These are phyloP conservation scores for Amaranthus hypochondriacus DNA, from an alignment of 148 eudicot genomes.

Conservation along the genomic window DNA sequence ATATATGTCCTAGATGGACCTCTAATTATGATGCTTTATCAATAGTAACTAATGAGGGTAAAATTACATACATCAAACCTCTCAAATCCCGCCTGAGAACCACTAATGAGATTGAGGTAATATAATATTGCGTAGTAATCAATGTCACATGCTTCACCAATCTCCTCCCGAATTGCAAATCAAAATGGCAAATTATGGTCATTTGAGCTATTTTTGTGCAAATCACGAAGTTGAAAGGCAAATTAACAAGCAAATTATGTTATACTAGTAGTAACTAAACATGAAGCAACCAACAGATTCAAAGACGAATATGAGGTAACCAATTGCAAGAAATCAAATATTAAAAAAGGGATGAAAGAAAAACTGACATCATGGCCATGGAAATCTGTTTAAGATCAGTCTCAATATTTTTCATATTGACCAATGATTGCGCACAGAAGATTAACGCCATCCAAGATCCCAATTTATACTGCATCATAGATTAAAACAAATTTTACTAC, in stretches of 20 bases:
- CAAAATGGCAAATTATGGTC: too few species aligned
- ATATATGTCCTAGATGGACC: neutral
- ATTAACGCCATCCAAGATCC: constrained; percentile 90
- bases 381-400: constrained; percentile 92
- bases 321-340: neutral
- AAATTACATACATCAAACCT: too few species aligned
- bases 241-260: too few species aligned
- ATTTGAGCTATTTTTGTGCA: too few species aligned
- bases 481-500: neutral
- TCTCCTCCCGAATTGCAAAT: too few species aligned
- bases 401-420: constrained; percentile 86
- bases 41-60: too few species aligned
- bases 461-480: constrained; percentile 66
- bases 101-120: neutral
- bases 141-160: too few species aligned
- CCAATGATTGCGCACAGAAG: constrained; percentile 83
- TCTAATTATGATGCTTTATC: too few species aligned
- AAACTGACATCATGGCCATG: constrained; percentile 90
- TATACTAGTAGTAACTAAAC: neutral
- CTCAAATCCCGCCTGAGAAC: too few species aligned
- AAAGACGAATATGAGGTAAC: neutral
- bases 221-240: too few species aligned
- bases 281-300: neutral
- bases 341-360: neutral
- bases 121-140: neutral